These are phyloP conservation scores for Pythium plurisporium DNA, from an alignment of 352 stramenopile genomes.

Conservation along the genomic window DNA sequence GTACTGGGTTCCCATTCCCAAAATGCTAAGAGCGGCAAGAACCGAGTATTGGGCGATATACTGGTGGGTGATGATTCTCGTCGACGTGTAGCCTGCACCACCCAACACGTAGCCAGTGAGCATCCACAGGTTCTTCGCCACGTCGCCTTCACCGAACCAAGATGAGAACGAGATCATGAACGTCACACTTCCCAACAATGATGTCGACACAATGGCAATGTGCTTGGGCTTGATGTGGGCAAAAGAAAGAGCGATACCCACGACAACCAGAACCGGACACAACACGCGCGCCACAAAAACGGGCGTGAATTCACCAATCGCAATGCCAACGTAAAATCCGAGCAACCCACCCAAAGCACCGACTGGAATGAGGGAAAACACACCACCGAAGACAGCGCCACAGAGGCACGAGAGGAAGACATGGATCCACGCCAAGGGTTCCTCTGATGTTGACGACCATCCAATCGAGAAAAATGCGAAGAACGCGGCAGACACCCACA, in stretches of 20 bases:
- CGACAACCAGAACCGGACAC: conserved; percentile 36
- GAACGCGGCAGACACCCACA: conserved; percentile 61
- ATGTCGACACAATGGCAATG: conserved; percentile 61
- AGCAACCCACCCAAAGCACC: conserved; percentile 58
- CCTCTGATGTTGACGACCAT: conserved; percentile 15
- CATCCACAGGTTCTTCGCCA: conserved; percentile 59
- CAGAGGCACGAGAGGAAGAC: conserved; percentile 60
- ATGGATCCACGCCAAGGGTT: conserved; percentile 67
- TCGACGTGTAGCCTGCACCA: conserved; percentile 34
- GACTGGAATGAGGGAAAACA: conserved; percentile 57
- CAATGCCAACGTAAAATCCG: conserved; percentile 56
- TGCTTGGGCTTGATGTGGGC: conserved; percentile 45
- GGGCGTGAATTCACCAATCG: conserved; percentile 65
- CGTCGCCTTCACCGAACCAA: conserved; percentile 56
- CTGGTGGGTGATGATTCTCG: conserved; percentile 53
- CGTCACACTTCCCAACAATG: conserved; percentile 54
- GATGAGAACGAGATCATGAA: conserved; percentile 73
- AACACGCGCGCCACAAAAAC: conserved; percentile 57
- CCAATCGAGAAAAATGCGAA: conserved; percentile 64
- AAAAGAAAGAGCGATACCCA: conserved; percentile 41
- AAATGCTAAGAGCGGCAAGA: conserved; percentile 35
- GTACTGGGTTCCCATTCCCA: conserved; percentile 45
- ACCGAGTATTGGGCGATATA: conserved; percentile 61
- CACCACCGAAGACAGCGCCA: conserved; percentile 61
- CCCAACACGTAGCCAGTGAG: conserved; percentile 68